Evolutionary conservation across 2,329 filamentous ascomycete species (phyloP).

Genomic region (Balansia obtecta): DNA sequence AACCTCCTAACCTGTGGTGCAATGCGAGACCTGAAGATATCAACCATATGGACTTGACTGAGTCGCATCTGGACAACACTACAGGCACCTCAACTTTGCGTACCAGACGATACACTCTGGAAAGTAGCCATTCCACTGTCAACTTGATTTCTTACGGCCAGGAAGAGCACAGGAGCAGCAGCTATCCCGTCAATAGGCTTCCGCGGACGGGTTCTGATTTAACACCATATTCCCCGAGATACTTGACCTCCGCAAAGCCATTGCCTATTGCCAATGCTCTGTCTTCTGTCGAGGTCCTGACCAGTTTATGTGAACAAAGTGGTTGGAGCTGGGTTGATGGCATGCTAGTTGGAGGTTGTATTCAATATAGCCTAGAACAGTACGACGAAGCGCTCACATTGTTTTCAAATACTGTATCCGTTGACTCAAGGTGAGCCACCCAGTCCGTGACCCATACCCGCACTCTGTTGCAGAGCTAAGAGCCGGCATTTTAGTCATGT

Average conservation of each 20-base stretch:
- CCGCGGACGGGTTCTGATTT: not conserved
- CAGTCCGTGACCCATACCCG: not conserved
- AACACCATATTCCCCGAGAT: constrained; percentile 5
- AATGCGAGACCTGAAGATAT: not conserved
- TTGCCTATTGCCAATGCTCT: constrained; percentile 44
- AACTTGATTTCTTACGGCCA: not conserved
- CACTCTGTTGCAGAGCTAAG: not conserved
- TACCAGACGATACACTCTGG: constrained; percentile 1
- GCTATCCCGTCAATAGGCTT: not conserved
- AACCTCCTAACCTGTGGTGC: constrained; percentile 26
- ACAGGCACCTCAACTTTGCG: not conserved
- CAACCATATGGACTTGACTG: not conserved
- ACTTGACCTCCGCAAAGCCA: constrained; percentile 2
- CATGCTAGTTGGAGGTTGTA: constrained; percentile 79
- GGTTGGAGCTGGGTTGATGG: constrained; percentile 87
- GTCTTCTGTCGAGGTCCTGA: constrained; percentile 58
- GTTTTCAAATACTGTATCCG: constrained; percentile 51
- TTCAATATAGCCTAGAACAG: constrained; percentile 80
- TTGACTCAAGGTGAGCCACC: constrained; percentile 41
- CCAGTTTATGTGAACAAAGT: constrained; percentile 64
- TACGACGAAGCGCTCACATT: constrained; percentile 66
- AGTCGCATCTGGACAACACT: not conserved
- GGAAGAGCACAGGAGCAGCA: not conserved
- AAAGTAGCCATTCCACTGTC: not conserved
- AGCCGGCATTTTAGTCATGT: constrained; percentile 50